Evolutionary conservation across 768 basidiomycete genomes (phyloP), one percentile per base, ranked within the genome.

Genomic region (Mrakia blollopis): DNA sequence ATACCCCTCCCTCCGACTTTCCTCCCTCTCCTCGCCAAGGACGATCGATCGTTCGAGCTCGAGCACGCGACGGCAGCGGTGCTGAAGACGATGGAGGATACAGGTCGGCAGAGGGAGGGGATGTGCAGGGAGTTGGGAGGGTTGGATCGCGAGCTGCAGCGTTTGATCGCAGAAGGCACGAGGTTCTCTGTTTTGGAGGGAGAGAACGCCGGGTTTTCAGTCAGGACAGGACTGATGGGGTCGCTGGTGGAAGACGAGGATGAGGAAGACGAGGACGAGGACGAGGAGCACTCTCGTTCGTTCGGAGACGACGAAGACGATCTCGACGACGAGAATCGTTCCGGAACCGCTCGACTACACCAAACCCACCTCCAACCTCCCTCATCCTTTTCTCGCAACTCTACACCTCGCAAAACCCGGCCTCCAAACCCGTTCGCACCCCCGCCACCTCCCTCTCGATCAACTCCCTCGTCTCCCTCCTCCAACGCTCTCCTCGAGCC

Each of bases 41-140:
- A 72, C 37, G 71, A 72, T 18, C 52, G 71, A 18, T 57, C 52
- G 1, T 72, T 72, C 37, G 50, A 54, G 18, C 71, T 72, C 30
- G 71, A 72, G 35, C 71, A 52, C 21, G 25, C 23, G 37, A 52
- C 37, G 32, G 50, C 52, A 21, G 35, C 30, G 8, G 32, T 52
- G 21, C 16, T 72, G 18, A 30, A n/a, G 28, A 52, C 30, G 71
- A 72, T 72, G 54, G 71, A 72, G 28, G 71, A 72, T 14, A 32
- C 35, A 9, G 54, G 50, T 1, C 14, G 71, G 28, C 30, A 54
- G 35, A 28, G 71, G 30, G 71, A 72, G 23, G 71, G 52, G 8
- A 32, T 30, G 71, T 32, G 50, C 18, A 14, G 71, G 5, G 54
- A 72, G 25, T 52, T 50, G 50, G 54, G 30, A 16, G 71, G 28